These are phyloP conservation scores for Amanita pseudoporphyria DNA, from an alignment of 768 basidiomycete species.

Conservation along the genomic window DNA sequence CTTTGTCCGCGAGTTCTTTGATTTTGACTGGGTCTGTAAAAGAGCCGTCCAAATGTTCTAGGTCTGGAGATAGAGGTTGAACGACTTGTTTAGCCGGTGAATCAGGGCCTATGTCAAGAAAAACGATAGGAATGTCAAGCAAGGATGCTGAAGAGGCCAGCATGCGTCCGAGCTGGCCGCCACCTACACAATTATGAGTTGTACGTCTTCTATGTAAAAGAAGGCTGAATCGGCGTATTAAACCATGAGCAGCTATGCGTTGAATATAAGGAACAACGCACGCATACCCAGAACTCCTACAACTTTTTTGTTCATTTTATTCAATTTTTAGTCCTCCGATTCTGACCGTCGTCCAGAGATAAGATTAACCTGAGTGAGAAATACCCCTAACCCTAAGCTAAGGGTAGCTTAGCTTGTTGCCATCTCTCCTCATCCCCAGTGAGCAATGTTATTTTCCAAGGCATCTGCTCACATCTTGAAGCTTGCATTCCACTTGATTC, in stretches of 20 bases:
- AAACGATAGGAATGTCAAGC: slow-evolving; percentile 71
- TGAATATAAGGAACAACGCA: slow-evolving; percentile 18
- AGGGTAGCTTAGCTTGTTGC: no score
- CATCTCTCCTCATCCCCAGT: no score
- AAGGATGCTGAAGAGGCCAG: slow-evolving; percentile 83
- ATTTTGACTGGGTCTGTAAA: slow-evolving; percentile 79
- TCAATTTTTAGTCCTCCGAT: no score
- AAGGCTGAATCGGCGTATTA: neutral
- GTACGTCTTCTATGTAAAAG: neutral
- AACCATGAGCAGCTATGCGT: slow-evolving; percentile 8
- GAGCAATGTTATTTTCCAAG: no score
- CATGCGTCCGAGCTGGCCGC: slow-evolving; percentile 98
- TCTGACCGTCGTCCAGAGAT: neutral
- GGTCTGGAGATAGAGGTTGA: slow-evolving; percentile 36
- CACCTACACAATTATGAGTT: slow-evolving; percentile 42
- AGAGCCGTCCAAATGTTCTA: slow-evolving; percentile 77
- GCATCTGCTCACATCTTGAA: no score
- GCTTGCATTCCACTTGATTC: no score
- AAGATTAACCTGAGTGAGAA: no score
- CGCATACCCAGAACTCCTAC: slow-evolving; percentile 46
- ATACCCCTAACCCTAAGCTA: neutral
- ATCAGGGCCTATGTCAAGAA: slow-evolving; percentile 76
- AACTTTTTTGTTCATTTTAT: slow-evolving; percentile 22
- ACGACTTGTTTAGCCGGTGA: slow-evolving; percentile 88
- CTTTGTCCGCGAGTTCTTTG: slow-evolving; percentile 64